Evolutionary conservation across 768 basidiomycete species (phyloP).

Genomic region (Phanerodontia chrysosporium): DNA sequence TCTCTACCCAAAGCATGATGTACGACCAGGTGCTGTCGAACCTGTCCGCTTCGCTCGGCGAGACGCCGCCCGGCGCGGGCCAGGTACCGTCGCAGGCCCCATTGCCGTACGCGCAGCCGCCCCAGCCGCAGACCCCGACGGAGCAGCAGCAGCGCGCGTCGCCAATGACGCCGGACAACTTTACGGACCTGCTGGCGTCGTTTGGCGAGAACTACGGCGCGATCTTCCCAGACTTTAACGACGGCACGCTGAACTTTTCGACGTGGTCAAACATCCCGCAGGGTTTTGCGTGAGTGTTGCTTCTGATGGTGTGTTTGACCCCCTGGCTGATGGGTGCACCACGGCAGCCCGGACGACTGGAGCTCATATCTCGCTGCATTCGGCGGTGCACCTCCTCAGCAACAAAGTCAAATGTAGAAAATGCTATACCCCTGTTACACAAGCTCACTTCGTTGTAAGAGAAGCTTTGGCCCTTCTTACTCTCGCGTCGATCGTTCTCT

Average conservation of each 20-base stretch:
- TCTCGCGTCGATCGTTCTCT: no score
- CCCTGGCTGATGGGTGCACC: background rate
- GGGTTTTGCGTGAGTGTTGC: conserved; percentile 51
- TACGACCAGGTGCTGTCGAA: conserved; percentile 24
- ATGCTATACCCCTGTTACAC: no score
- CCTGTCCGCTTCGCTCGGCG: conserved; percentile 9
- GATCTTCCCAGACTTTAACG: conserved; percentile 23
- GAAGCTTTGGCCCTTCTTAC: background rate
- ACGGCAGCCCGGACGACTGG: conserved; percentile 34
- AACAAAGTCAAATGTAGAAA: background rate
- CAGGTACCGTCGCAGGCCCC: background rate
- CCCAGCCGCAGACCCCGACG: background rate
- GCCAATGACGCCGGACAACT: conserved; percentile 1
- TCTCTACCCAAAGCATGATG: conserved; percentile 17
- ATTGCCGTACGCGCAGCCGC: background rate
- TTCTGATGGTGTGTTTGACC: no score
- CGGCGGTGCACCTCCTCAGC: background rate
- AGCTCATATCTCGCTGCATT: conserved; percentile 28
- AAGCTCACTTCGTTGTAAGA: background rate
- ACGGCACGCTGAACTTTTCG: conserved; percentile 34
- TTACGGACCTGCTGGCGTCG: conserved; percentile 3
- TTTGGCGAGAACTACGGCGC: conserved; percentile 1
- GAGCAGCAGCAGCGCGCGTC: background rate
- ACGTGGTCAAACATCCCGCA: conserved; percentile 63
- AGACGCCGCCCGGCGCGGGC: background rate